A percentile compares a stretch with the other conserved stretches of the same genome.
phyloP scores from a whole-genome alignment of 2,329 filamentous ascomycete species.

The Botryosphaeria agaves region DNA sequence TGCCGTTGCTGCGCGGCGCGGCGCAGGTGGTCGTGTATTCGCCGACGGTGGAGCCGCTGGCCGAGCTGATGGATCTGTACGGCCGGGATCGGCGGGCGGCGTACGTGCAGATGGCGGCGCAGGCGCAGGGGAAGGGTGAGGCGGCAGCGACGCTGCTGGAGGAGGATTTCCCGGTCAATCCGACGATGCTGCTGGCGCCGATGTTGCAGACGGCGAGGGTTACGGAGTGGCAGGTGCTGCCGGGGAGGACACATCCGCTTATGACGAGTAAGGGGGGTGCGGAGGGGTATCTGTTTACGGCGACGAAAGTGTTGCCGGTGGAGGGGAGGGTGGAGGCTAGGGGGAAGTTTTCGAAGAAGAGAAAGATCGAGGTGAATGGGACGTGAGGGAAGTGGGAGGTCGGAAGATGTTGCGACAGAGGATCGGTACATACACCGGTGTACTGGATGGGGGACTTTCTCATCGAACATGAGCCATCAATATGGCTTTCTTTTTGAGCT shows the following conservation, averaged over 20 bases:
- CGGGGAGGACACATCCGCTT: conserved; percentile 77
- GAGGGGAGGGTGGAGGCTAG: conserved; percentile 67
- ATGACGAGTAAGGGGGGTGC: conserved; percentile 83
- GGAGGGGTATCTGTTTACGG: conserved; percentile 83
- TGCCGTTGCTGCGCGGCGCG: conserved; percentile 70
- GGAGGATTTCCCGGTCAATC: conserved; percentile 74
- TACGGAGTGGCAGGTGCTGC: conserved; percentile 76
- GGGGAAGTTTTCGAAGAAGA: conserved; percentile 54
- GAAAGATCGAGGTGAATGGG: conserved; percentile 37
- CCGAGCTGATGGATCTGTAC: conserved; percentile 66
- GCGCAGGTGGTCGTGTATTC: conserved; percentile 77
- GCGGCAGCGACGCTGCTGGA: conserved; percentile 11
- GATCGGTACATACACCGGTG: too few species aligned
- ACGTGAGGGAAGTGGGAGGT: too few species aligned
- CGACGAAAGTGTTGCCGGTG: conserved; percentile 60
- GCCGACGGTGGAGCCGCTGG: conserved; percentile 62
- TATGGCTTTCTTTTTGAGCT: too few species aligned
- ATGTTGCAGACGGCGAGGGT: conserved; percentile 66
- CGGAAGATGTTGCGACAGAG: too few species aligned
- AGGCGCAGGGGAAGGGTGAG: conserved; percentile 10
- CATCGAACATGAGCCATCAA: too few species aligned
- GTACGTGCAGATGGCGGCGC: conserved; percentile 34
- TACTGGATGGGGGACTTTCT: too few species aligned
- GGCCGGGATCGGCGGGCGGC: conserved; percentile 63
- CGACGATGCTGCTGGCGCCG: conserved; percentile 63